Base-by-base conservation (phyloP, 345 rosid species). In the Streptanthus diversifolius region DNA sequence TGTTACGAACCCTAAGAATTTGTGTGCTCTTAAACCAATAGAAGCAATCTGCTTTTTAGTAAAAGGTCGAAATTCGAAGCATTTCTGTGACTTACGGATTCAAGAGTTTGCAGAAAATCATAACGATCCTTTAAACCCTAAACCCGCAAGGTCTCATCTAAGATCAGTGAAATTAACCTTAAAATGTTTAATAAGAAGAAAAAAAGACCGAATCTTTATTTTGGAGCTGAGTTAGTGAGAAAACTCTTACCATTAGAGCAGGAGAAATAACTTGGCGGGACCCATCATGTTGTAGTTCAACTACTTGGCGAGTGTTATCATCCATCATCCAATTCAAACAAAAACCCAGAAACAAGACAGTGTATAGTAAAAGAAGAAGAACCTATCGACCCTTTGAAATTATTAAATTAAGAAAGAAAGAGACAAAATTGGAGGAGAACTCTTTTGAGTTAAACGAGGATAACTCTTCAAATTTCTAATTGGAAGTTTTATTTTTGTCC, bases 211-310 rank as follows among this genome's bases (percentile, higher is more conserved):
- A 8, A 33, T 33, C 2, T 33, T 33, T 7, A 0, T 13, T 1
- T 8, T 3, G 18, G 22, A 54, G 45, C 18, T 15, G 71, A 73
- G 44, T 30, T 9, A 49, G 9, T 29, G 54, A 65, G 49, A 66
- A 45, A 48, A 40, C 21, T 68, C 32, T 45, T 45, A 75, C 79
- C 74, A 40, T 33, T 22, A 12, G 33, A 75, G 79, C 17, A 53
- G 70, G 44, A 75, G 79, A 75, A 52, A 8, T 13, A 68, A 13
- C 74, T 41, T 75, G 40, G 43, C 25, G 44, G 39, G 78, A 47
- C 35, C 60, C 19, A 60, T 30, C 22, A 3, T 45, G 51, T 17
- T 45, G 27, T 75, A 49, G 47, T 3, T 25, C 27, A 2, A 25
- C 27, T 19, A 15, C 48, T 59, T 33, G 17, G 22, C 1, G 47